Base-by-base conservation (phyloP, 768 basidiomycete genomes). In the Piloderma croceum region DNA sequence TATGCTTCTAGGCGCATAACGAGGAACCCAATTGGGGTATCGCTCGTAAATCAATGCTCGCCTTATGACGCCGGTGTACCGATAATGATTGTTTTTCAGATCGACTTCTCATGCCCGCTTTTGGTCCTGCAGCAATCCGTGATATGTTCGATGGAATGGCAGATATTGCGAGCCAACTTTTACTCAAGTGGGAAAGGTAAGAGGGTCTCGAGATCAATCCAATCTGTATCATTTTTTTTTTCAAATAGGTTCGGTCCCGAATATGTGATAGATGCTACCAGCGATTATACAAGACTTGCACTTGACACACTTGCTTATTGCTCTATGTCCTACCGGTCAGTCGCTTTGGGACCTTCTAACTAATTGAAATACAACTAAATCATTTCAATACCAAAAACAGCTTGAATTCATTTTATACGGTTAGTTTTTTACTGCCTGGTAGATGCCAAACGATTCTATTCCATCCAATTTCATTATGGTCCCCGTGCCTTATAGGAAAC, bases 131-230 rank as follows among this genome's bases (percentile, higher is more conserved):
- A 11, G 56, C 62, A 2, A 64, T 76, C 31, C 62, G 61, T 23
- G 60, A 57, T 40, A 74, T 76, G 73, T 67, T 72, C 46, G 62
- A 63, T 21, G 67, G 68, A 39, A 74, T 73, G 72, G 49, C 61
- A 6, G 73, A 74, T 44, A 65, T 73, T 29, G 58, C 57, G 5
- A 53, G 57, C 21, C 72, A 73, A 50, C 59, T 74, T 37, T 42
- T 69, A 3, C 47, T 64, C 18, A 71, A 72, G 47, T 71, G 69
- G 65, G 65, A 68, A 46, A 46, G 69, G 66, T 67, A 25, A 43
- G 44, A 29, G 36, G 11, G 15, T 25, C 6, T 18, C 31, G 22
- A 18, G 15, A n/a, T 17, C 37, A n/a, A 25, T 22, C 3, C 15
- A 17, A n/a, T n/a, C n/a, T 24, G 24, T 19, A 10, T 7, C 23